Conservation (phyloP, 1,284 basidiomycete genomes). For the Naganishia sp. region DNA sequence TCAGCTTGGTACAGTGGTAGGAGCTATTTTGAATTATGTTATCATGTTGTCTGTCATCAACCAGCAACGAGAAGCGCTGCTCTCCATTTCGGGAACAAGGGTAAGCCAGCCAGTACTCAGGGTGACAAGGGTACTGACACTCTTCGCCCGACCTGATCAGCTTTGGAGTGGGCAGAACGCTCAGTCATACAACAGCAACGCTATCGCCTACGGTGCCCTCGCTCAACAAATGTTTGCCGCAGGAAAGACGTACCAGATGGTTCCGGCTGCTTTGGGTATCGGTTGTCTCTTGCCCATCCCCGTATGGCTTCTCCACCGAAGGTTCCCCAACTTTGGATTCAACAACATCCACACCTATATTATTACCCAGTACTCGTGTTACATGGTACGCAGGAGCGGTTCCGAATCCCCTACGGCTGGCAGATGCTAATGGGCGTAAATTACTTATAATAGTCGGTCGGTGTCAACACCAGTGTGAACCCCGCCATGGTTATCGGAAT, state of each 20-base stretch:
- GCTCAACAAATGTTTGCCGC: conserved; percentile 56
- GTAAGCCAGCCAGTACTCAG: background rate
- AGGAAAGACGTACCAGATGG: conserved; percentile 56
- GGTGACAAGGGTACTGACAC: background rate
- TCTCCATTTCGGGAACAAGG: conserved; percentile 34
- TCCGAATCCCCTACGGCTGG: background rate
- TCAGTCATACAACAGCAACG: conserved; percentile 63
- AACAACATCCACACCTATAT: conserved; percentile 35
- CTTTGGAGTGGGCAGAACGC: conserved; percentile 65
- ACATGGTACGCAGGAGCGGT: conserved; percentile 25
- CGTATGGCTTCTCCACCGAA: conserved; percentile 56
- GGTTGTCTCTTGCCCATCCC: conserved; percentile 54
- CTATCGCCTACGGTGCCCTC: conserved; percentile 65
- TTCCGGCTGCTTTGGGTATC: conserved; percentile 35
- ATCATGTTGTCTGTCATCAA: conserved; percentile 40
- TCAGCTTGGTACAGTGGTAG: conserved; percentile 39
- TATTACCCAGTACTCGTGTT: conserved; percentile 37
- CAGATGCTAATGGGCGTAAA: background rate
- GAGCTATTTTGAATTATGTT: conserved; percentile 42
- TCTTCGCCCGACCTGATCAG: conserved; percentile 41
- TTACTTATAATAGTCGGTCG: background rate
- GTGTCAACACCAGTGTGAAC: conserved; percentile 27
- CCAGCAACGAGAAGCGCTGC: conserved; percentile 38
- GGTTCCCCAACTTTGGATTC: conserved; percentile 35
- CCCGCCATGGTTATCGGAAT: conserved; percentile 35